These are phyloP conservation scores for Sporobolomyces phaffii DNA, from an alignment of 768 basidiomycete species.

Conservation along the genomic window DNA sequence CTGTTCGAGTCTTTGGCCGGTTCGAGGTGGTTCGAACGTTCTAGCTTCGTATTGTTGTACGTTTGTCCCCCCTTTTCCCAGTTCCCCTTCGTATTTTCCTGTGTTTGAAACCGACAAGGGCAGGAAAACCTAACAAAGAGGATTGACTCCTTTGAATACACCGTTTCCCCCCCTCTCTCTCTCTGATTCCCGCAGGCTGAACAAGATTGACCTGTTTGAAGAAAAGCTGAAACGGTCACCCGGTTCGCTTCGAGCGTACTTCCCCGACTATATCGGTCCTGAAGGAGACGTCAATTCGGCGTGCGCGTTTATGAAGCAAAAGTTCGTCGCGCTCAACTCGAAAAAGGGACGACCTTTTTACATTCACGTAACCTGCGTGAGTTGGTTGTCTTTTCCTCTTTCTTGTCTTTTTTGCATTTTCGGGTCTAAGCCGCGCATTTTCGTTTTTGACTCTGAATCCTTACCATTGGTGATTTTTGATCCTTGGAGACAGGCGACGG, in stretches of 20 bases:
- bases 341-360: slow-evolving; percentile 55
- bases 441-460: too few species aligned
- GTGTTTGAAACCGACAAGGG: too few species aligned
- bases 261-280: slow-evolving; percentile 81
- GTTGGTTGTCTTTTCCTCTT: not conserved
- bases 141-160: too few species aligned
- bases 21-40: slow-evolving; percentile 78
- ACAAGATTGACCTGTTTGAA: slow-evolving; percentile 74
- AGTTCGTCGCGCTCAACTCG: slow-evolving; percentile 86
- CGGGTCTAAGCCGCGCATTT: not conserved
- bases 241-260: slow-evolving; percentile 74
- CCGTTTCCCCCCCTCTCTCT: too few species aligned
- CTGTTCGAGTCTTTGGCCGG: slow-evolving; percentile 55
- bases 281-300: slow-evolving; percentile 73
- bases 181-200: not conserved
- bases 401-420: not conserved
- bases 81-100: too few species aligned
- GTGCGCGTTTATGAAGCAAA: slow-evolving; percentile 67
- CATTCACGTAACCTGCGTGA: slow-evolving; percentile 31
- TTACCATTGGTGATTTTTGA: too few species aligned
- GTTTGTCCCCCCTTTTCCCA: not conserved
- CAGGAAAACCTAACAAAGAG: too few species aligned
- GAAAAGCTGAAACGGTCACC: slow-evolving; percentile 84
- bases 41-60: slow-evolving; percentile 62
- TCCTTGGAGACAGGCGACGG: slow-evolving; percentile 12